A percentile compares a stretch with the other conserved stretches of the same genome.
These are phyloP conservation scores for Bacidia gigantensis DNA, from an alignment of 495 filamentous ascomycete genomes.

Conservation along the genomic window DNA sequence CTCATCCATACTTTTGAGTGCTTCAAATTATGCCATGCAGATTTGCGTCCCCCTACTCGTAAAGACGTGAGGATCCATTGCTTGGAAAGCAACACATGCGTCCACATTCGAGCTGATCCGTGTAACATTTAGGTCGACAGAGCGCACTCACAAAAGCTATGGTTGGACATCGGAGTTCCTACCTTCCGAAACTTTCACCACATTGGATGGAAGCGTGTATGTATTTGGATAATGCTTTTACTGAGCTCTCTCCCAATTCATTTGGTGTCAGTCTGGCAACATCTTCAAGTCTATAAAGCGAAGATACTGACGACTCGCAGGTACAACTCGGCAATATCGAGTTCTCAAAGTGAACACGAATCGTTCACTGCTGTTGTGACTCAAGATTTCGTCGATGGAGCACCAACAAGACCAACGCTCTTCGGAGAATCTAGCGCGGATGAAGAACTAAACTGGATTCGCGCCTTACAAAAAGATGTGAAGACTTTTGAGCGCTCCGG, in stretches of 20 bases:
- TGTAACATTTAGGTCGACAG: conserved; percentile 15
- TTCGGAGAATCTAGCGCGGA: neutral
- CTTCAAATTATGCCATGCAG: conserved; percentile 34
- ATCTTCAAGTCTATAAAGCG: too few species aligned
- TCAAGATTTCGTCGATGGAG: neutral
- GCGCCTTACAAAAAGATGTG: neutral
- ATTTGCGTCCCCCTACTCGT: conserved; percentile 26
- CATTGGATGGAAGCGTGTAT: conserved; percentile 2
- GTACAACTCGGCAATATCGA: neutral
- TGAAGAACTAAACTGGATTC: neutral
- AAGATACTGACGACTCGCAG: neutral
- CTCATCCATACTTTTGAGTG: conserved; percentile 24
- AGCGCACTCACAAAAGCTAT: conserved; percentile 23
- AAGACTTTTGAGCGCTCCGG: neutral
- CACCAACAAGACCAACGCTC: neutral
- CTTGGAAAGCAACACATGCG: neutral
- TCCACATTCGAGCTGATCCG: neutral
- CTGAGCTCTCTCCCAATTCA: conserved; percentile 17
- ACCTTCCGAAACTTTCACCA: conserved; percentile 25
- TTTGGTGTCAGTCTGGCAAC: neutral
- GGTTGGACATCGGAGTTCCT: conserved; percentile 30
- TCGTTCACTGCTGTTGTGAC: neutral
- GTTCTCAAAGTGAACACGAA: neutral
- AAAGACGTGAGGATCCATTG: conserved; percentile 13
- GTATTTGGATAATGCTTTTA: conserved; percentile 10